phyloP scores from a whole-genome alignment of 179 eudicot genomes.

The Drosera spatulata region DNA sequence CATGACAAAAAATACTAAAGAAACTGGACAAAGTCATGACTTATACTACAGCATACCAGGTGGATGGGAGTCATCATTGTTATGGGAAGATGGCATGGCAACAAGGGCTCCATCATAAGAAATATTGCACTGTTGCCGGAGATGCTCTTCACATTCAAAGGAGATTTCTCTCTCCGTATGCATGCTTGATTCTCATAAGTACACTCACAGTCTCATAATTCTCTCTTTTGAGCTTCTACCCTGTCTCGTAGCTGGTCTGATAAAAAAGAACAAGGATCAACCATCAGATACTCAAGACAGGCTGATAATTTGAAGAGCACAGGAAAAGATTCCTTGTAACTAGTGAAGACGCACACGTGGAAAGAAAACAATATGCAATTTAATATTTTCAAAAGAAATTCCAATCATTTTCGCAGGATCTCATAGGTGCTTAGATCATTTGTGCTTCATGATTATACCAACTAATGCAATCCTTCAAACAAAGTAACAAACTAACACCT shows the following conservation, averaged over 20 bases:
- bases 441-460: too few relatives aligned
- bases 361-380: too few relatives aligned
- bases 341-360: too few relatives aligned
- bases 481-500: too few relatives aligned
- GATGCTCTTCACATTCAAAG: slow-evolving; percentile 24
- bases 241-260: background rate
- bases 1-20: background rate
- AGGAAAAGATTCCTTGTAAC: too few relatives aligned
- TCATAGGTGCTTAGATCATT: too few relatives aligned
- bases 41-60: slow-evolving; percentile 40
- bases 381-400: too few relatives aligned
- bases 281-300: too few relatives aligned
- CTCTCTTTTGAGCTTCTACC: background rate
- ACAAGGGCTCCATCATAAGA: slow-evolving; percentile 24
- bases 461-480: too few relatives aligned
- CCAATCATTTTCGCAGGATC: too few relatives aligned
- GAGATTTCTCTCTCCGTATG: slow-evolving; percentile 36
- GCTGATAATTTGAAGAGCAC: too few relatives aligned
- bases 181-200: slow-evolving; percentile 28
- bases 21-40: slow-evolving; percentile 3
- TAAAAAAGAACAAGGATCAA: too few relatives aligned
- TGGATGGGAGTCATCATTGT: slow-evolving; percentile 23
- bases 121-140: slow-evolving; percentile 16
- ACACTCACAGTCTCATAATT: slow-evolving; percentile 12
- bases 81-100: slow-evolving; percentile 29